Evolutionary conservation across 2,329 filamentous ascomycete genomes (phyloP).

Genomic region (Aspergillus sp.): DNA sequence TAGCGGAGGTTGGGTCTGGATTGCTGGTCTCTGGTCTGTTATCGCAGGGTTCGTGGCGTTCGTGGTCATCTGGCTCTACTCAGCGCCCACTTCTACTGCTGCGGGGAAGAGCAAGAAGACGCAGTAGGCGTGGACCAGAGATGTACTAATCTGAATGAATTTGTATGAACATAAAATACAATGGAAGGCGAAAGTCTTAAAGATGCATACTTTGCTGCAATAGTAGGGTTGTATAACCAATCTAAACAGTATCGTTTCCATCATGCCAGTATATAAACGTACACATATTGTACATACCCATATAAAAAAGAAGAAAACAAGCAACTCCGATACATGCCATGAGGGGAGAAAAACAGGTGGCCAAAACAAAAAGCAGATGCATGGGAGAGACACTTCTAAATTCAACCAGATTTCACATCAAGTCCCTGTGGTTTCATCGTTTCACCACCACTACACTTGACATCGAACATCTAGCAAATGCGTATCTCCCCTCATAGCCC

Average conservation of each 20-base stretch:
- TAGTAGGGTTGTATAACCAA: neutral
- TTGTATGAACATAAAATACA: slow-evolving; percentile 10
- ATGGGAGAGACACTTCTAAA: neutral
- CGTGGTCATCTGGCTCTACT: slow-evolving; percentile 84
- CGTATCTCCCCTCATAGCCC: slow-evolving; percentile 34
- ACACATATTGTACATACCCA: neutral
- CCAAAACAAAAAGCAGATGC: neutral
- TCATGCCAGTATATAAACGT: neutral
- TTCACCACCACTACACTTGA: neutral
- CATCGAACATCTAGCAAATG: neutral
- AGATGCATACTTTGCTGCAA: neutral
- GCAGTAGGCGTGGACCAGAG: slow-evolving; percentile 30
- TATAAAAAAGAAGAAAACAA: neutral
- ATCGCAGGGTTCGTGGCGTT: slow-evolving; percentile 82
- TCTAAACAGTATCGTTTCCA: neutral
- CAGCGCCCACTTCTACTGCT: slow-evolving; percentile 51
- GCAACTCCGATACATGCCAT: slow-evolving; percentile 22
- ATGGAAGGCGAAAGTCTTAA: neutral
- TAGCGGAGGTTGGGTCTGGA: slow-evolving; percentile 90
- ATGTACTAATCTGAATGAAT: slow-evolving; percentile 24
- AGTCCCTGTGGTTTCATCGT: neutral
- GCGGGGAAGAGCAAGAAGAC: slow-evolving; percentile 48
- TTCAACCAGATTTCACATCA: neutral
- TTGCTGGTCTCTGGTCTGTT: slow-evolving; percentile 81
- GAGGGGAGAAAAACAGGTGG: neutral